These are phyloP conservation scores for Cyphellophora europaea DNA, from an alignment of 2,329 filamentous ascomycete genomes.

Conservation along the genomic window DNA sequence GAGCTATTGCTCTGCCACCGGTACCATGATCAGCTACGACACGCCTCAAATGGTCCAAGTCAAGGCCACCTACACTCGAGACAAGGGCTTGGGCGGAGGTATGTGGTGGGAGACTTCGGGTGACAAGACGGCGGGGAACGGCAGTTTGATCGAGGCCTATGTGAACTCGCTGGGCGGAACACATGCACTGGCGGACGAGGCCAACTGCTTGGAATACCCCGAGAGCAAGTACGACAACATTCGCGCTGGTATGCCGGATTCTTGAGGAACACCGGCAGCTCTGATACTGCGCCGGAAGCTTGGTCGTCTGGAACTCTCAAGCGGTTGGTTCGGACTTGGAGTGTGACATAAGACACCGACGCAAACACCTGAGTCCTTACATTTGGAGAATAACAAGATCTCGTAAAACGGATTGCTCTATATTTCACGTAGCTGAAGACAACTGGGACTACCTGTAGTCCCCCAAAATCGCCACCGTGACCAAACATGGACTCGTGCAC, in stretches of 20 bases:
- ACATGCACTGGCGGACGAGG: conserved; percentile 31
- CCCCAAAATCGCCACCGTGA: too few species aligned
- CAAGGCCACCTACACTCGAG: conserved; percentile 65
- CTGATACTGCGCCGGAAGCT: neutral
- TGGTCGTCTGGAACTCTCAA: neutral
- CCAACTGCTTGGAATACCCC: conserved; percentile 44
- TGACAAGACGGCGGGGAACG: conserved; percentile 51
- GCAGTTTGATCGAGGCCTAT: conserved; percentile 57
- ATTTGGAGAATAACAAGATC: too few species aligned
- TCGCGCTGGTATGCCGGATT: conserved; percentile 15
- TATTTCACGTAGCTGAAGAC: too few species aligned
- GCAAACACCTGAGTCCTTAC: too few species aligned
- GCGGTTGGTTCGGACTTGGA: too few species aligned
- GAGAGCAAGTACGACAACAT: conserved; percentile 46
- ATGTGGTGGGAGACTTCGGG: conserved; percentile 96
- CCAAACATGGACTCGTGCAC: too few species aligned
- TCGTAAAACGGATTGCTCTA: too few species aligned
- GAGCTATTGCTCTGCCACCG: conserved; percentile 57
- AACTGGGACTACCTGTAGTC: too few species aligned
- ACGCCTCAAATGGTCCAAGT: conserved; percentile 55
- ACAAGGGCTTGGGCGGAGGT: conserved; percentile 64
- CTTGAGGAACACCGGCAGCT: neutral
- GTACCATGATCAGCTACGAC: conserved; percentile 71
- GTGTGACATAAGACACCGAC: too few species aligned
- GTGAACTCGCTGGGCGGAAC: conserved; percentile 25